These are phyloP conservation scores for Chara braunii DNA, from an alignment of 139 green algal species.

Conservation along the genomic window DNA sequence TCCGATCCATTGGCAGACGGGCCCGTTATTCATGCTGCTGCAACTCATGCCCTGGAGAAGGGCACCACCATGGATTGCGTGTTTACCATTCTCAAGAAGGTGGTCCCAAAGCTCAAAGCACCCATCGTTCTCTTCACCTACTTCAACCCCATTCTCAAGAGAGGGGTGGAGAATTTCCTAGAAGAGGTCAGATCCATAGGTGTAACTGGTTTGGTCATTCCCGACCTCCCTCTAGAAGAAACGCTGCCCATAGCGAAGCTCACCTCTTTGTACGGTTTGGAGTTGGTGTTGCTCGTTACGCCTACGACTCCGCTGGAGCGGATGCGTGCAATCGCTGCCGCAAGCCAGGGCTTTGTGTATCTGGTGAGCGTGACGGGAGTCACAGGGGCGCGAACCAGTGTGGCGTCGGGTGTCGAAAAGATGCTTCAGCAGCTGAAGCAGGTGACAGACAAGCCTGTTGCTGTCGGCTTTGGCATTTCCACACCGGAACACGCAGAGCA, in stretches of 20 bases:
- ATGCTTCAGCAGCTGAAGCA: constrained; percentile 66
- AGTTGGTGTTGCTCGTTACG: constrained; percentile 72
- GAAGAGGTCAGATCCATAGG: constrained; percentile 72
- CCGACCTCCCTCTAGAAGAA: constrained; percentile 95
- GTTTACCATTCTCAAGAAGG: constrained; percentile 35
- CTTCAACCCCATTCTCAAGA: constrained; percentile 94
- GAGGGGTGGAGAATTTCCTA: constrained; percentile 79
- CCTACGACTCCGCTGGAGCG: constrained; percentile 80
- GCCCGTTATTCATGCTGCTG: constrained; percentile 79
- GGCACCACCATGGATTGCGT: constrained; percentile 67
- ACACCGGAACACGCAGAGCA: constrained; percentile 59
- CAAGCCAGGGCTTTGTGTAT: constrained; percentile 92
- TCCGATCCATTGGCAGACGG: constrained; percentile 92
- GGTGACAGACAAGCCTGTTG: constrained; percentile 61
- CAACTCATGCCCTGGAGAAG: constrained; percentile 73
- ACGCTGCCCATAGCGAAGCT: constrained; percentile 63
- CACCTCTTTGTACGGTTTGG: constrained; percentile 61
- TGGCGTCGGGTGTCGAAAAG: constrained; percentile 66
- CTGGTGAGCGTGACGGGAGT: constrained; percentile 82
- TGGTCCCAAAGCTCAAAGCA: constrained; percentile 56
- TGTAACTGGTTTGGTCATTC: constrained; percentile 83
- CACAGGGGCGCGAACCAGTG: constrained; percentile 62
- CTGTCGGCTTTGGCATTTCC: constrained; percentile 93
- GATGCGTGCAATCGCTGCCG: constrained; percentile 69
- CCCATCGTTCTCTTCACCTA: constrained; percentile 96